Evolutionary conservation across 2,329 filamentous ascomycete genomes (phyloP), one percentile per base, ranked within the genome.

Genomic region (Rhynchosporium secalis): DNA sequence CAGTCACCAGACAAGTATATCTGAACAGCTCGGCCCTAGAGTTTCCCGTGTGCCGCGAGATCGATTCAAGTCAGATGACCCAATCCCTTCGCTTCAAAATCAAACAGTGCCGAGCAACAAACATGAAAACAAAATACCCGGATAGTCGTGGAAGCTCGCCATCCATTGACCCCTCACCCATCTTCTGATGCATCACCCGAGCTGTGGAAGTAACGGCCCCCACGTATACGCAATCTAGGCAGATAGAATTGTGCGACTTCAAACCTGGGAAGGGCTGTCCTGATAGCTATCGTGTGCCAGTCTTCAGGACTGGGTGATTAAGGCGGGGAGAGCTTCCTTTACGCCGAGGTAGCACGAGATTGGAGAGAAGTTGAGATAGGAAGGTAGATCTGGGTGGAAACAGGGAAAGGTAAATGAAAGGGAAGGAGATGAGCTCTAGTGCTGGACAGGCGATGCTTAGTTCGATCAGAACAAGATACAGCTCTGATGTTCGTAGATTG

Each of bases 251-350:
- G 51, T 54, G 51, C 51, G 10, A 29, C 51, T 20, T 20, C 51
- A 36, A 9, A 40, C 38, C n/a, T 20, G 7, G 51, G 13, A 54
- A 40, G 3, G 26, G 51, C 51, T 54, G 51, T 33, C 33, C 51
- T 54, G 51, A 28, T 36, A 54, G 51, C 51, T 54, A n/a, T 54
- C 51, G 51, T 54, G 51, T 12, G 51, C 33, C 28, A 41, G 51
- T 33, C 33, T 41, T 5, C 31, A 28, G 51, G 13, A 28, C 13
- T n/a, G 36, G 40, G 36, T 13, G 46, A 48, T 29, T 10, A 20
- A 20, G 51, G 20, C n/a, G 10, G 20, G 15, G 20, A 29, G 36
- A 36, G 20, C 20, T 29, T 28, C 36, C 36, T 54, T 41, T 41
- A 20, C 40, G 20, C 51, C 51, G 51, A 54, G 51, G 51, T 54